Conservation (phyloP, 352 stramenopile genomes). For the Globisporangium radiosum region DNA sequence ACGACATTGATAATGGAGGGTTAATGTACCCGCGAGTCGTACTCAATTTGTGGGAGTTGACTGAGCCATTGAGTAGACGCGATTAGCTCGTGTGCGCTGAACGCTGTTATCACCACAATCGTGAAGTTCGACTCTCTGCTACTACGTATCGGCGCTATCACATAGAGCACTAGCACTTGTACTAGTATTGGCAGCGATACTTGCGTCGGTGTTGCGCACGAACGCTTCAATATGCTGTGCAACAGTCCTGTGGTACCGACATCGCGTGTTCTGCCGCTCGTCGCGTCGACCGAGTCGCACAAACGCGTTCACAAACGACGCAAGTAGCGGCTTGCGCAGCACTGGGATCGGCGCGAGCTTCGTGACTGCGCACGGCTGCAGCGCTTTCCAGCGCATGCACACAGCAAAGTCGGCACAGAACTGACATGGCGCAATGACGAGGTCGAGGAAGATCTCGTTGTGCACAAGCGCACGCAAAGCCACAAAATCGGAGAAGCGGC, state of each 20-base stretch:
- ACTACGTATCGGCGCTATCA: no score
- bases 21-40: no score
- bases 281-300: not conserved
- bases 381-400: not conserved
- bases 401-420: not conserved
- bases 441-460: not conserved
- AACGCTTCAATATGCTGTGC: not conserved
- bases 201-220: not conserved
- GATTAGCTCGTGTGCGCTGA: no score
- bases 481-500: not conserved
- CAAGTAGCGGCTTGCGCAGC: not conserved
- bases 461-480: not conserved
- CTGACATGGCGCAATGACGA: not conserved
- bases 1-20: no score
- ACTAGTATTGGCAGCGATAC: not conserved
- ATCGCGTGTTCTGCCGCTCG: not conserved
- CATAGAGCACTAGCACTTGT: not conserved
- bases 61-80: no score
- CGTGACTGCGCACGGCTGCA: not conserved
- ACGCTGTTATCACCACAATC: no score
- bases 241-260: not conserved
- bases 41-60: no score
- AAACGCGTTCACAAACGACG: not conserved
- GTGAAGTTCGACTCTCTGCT: no score
- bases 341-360: not conserved